Evolutionary conservation across 768 basidiomycete species (phyloP), one percentile per base, ranked within the genome.

Genomic region (Mycena polygramma): DNA sequence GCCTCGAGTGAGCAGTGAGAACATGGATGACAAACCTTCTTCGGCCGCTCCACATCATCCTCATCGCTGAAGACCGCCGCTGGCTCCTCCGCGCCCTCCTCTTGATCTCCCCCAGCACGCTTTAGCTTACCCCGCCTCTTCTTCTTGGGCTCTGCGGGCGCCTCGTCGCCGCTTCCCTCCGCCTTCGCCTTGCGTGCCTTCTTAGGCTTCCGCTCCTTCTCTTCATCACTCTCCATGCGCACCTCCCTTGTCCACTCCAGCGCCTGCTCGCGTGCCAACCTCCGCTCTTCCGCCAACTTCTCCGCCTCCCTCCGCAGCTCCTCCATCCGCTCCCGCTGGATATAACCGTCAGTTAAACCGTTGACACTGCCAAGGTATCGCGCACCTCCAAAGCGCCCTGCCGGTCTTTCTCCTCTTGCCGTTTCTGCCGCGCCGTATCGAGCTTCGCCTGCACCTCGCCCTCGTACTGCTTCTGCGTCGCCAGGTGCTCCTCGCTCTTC

Each of bases 381-480:
- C 87, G 65, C 45, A 94, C 94, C 86, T 94, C 93, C 58, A 87
- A 70, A 5, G 86, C 88, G 69, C 91, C 91, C 65, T 84, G 83
- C 7, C 88, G 85, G 4, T 90, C 88, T 77, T 86, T 89, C 80
- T 98, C 96, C 68, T 93, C 94, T 73, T 93, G 92, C 66, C 98
- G 86, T 76, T 86, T 88, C 71, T 88, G 89, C 63, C 94, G 87
- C 7, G 96, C 96, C 22, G 88, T 86, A 48, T 95, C 93, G 3
- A 96, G 83, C 77, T 89, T 90, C 7, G 92, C 90, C 57, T 91
- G 87, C 0, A 86, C 85, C 76, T 96, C 93, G 0, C 81, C 83
- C 77, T 97, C 96, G 74, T 89, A 87, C 65, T 90, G 88, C 62
- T 87, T 83, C 77, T 97, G 96, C 20, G 87, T 83, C 6, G 86